Evolutionary conservation across 306 rosid species (phyloP).

Genomic region (Vicia villosa): DNA sequence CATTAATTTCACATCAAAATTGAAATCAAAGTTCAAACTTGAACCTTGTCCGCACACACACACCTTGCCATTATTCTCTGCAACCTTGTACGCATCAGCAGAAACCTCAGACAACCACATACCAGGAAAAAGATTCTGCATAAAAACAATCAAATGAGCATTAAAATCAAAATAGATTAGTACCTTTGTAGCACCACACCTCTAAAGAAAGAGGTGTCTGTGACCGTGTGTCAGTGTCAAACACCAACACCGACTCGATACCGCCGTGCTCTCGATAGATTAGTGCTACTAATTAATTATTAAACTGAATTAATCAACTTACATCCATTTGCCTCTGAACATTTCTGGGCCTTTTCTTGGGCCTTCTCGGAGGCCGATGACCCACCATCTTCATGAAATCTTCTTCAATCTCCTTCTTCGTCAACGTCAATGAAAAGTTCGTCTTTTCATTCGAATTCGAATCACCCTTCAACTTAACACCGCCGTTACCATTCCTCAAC

Average conservation of each 20-base stretch:
- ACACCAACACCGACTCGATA: too few relatives aligned
- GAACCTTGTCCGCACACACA: too few relatives aligned
- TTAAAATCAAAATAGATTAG: background rate
- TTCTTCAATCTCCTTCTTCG: constrained; percentile 80
- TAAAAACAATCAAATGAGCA: background rate
- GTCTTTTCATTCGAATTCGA: constrained; percentile 34
- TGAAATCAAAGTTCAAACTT: background rate
- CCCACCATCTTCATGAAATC: constrained; percentile 70
- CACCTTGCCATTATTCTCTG: constrained; percentile 69
- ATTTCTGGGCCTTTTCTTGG: constrained; percentile 61
- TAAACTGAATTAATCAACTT: constrained; percentile 27
- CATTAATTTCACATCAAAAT: background rate
- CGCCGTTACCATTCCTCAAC: constrained; percentile 48
- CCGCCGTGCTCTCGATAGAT: too few relatives aligned
- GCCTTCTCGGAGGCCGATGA: constrained; percentile 77
- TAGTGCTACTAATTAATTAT: background rate
- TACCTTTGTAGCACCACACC: too few relatives aligned
- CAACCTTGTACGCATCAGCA: constrained; percentile 63
- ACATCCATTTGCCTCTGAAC: constrained; percentile 80
- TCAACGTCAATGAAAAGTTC: constrained; percentile 58
- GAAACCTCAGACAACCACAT: constrained; percentile 69
- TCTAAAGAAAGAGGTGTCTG: too few relatives aligned
- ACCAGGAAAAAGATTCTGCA: constrained; percentile 74
- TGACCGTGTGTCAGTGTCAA: too few relatives aligned
- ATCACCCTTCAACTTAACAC: constrained; percentile 45